These are phyloP conservation scores for Argentina anserina DNA, from an alignment of 306 rosid genomes.

Conservation along the genomic window DNA sequence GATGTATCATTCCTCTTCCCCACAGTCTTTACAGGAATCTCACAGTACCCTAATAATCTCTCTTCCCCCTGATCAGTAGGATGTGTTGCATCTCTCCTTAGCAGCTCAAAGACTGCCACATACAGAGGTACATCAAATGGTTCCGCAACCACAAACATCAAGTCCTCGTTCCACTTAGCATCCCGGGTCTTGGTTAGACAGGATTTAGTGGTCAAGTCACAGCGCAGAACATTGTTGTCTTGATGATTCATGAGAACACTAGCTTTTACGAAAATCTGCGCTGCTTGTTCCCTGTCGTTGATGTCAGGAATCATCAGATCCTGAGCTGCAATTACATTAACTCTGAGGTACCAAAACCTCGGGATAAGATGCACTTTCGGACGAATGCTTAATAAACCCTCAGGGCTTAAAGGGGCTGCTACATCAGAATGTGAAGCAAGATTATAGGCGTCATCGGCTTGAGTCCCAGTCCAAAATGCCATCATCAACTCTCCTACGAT, in stretches of 20 bases:
- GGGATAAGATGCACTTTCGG: constrained; percentile 28
- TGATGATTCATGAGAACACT: too few species aligned
- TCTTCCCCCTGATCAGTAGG: not conserved
- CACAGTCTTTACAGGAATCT: not conserved
- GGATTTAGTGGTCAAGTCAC: not conserved
- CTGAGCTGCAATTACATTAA: constrained; percentile 12
- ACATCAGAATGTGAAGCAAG: not conserved
- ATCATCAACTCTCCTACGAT: constrained; percentile 24
- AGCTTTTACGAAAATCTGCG: not conserved
- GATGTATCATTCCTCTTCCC: not conserved
- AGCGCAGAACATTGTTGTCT: too few species aligned
- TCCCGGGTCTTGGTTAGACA: not conserved
- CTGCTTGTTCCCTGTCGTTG: not conserved
- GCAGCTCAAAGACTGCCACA: not conserved
- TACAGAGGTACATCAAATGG: not conserved
- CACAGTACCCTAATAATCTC: not conserved
- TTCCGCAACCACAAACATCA: constrained; percentile 15
- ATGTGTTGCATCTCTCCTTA: not conserved
- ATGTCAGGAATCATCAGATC: not conserved
- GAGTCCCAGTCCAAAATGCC: constrained; percentile 40
- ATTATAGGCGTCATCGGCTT: constrained; percentile 10
- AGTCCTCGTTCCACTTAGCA: constrained; percentile 3
- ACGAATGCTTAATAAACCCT: constrained; percentile 8
- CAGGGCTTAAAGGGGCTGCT: not conserved
- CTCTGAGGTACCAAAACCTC: constrained; percentile 35